Evolutionary conservation across 202 grass and related monocot species (phyloP).

Genomic region (Carex arenaria): DNA sequence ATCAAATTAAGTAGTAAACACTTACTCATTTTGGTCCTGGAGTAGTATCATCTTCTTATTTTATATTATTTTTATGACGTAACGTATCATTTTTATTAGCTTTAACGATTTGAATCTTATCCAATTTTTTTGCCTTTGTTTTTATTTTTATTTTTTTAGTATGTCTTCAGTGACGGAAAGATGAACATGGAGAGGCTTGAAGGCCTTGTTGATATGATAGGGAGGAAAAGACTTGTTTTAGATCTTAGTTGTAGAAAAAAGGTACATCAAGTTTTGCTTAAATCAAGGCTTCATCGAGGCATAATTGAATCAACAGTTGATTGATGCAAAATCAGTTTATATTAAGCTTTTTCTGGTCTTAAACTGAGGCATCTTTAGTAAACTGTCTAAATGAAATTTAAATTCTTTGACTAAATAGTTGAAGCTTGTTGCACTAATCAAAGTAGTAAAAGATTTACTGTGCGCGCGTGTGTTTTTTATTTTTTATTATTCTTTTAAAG

Average conservation of each 20-base stretch:
- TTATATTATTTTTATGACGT: not conserved
- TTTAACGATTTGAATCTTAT: not conserved
- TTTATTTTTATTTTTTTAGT: constrained; percentile 38
- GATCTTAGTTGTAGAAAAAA: constrained; percentile 96
- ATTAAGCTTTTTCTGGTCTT: not conserved
- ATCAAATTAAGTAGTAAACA: not conserved
- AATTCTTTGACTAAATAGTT: not conserved
- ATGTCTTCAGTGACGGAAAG: constrained; percentile 75
- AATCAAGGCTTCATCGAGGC: not conserved
- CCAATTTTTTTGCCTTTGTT: constrained; percentile 6
- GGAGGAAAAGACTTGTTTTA: constrained; percentile 77
- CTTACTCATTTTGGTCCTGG: not conserved
- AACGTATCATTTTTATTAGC: not conserved
- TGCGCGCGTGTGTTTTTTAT: not conserved
- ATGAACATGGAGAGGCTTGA: constrained; percentile 68
- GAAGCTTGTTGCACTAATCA: not conserved
- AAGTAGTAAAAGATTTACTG: not conserved
- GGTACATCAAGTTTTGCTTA: constrained; percentile 25
- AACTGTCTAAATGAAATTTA: not conserved
- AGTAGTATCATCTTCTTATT: not conserved
- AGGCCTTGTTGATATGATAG: constrained; percentile 64
- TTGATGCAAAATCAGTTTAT: constrained; percentile 1
- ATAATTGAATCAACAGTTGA: not conserved
- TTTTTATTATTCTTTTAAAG: not conserved
- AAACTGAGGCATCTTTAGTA: not conserved